phyloP scores from a whole-genome alignment of 164 flowering plant genomes.

The Paratinospora sagittata region DNA sequence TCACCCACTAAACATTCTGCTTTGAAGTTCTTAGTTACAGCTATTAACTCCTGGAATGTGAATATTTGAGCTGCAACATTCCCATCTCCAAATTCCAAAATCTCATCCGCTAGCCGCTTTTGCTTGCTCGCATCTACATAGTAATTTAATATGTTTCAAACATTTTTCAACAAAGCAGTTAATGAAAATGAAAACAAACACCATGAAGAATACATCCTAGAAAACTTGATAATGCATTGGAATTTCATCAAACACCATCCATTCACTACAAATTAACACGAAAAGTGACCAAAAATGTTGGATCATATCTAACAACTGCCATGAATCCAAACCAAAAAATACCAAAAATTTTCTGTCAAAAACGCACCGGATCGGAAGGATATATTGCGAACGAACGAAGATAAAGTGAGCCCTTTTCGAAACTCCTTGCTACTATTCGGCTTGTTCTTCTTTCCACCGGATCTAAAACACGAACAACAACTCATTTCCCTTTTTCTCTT shows the following conservation, averaged over 20 bases:
- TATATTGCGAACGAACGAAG: slow-evolving; percentile 40
- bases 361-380: slow-evolving; percentile 51
- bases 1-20: slow-evolving; percentile 45
- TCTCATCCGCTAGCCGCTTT: slow-evolving; percentile 40
- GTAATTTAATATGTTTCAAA: background rate
- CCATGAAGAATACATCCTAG: background rate
- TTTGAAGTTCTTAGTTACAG: slow-evolving; percentile 47
- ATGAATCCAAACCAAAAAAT: background rate
- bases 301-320: background rate
- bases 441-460: slow-evolving; percentile 21
- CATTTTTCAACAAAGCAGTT: background rate
- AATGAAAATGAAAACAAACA: background rate
- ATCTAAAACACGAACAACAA: slow-evolving; percentile 45
- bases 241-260: background rate
- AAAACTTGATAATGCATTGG: background rate
- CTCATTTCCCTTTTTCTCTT: slow-evolving; percentile 33
- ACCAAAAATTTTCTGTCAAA: background rate
- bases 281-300: background rate
- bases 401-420: slow-evolving; percentile 21
- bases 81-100: slow-evolving; percentile 42
- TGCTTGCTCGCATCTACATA: slow-evolving; percentile 47
- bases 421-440: slow-evolving; percentile 40
- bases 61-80: slow-evolving; percentile 44
- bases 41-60: slow-evolving; percentile 39
- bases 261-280: background rate